A percentile compares a stretch with the other conserved stretches of the same genome.
These are phyloP conservation scores for Clarkia xantiana DNA, from an alignment of 345 rosid genomes.

Conservation along the genomic window DNA sequence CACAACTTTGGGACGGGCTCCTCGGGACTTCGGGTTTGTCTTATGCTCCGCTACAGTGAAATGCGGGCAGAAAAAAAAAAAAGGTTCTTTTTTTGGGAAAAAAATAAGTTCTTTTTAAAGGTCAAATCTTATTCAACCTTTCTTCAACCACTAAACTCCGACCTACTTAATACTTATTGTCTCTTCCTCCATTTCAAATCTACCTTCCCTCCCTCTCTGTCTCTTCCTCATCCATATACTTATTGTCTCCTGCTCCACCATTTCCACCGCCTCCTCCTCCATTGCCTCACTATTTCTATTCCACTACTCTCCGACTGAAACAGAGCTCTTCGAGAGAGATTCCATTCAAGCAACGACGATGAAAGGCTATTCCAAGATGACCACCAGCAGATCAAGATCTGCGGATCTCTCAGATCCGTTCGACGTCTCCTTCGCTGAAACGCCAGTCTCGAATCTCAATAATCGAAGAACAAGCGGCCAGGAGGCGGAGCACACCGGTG, in stretches of 20 bases:
- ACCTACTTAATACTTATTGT: too few species aligned
- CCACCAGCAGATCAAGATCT: slow-evolving; percentile 20
- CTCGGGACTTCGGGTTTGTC: too few species aligned
- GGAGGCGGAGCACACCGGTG: background rate
- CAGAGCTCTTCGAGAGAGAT: background rate
- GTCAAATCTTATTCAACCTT: too few species aligned
- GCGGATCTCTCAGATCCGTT: slow-evolving; percentile 21
- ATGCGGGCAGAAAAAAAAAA: too few species aligned
- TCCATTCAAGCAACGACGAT: background rate
- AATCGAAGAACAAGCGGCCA: background rate
- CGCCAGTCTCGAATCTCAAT: background rate
- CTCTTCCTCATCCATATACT: background rate
- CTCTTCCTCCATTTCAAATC: background rate
- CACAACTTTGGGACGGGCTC: too few species aligned
- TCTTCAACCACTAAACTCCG: background rate
- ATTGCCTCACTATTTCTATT: too few species aligned
- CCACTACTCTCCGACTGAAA: background rate
- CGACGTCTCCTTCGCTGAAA: slow-evolving; percentile 7
- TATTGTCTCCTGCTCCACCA: too few species aligned
- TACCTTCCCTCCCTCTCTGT: background rate
- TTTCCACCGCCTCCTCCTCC: too few species aligned
- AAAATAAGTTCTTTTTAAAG: too few species aligned
- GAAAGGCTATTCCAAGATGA: slow-evolving; percentile 17
- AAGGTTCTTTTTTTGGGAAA: too few species aligned
- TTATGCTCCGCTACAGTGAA: too few species aligned